A percentile compares a stretch with the other conserved stretches of the same genome.
phyloP scores from a whole-genome alignment of 1,284 basidiomycete genomes.

The Xerocomus amazonicus region DNA sequence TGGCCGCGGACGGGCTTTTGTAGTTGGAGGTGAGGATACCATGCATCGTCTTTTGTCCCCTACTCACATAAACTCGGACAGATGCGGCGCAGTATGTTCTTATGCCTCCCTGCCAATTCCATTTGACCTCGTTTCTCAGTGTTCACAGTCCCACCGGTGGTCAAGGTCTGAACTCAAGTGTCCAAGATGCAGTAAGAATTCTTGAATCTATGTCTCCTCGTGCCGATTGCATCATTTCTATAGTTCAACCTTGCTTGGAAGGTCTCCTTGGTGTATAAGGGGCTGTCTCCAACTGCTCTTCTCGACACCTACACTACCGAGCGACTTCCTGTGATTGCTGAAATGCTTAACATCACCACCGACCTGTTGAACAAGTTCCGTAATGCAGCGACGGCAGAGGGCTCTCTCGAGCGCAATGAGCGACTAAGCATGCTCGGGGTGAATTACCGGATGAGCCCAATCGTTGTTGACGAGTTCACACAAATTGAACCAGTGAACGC shows the following conservation, averaged over 20 bases:
- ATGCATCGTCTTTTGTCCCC: neutral
- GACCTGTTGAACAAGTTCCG: neutral
- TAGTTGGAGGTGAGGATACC: constrained; percentile 30
- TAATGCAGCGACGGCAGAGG: neutral
- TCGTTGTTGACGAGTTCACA: constrained; percentile 29
- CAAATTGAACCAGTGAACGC: constrained; percentile 4
- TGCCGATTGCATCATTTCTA: neutral
- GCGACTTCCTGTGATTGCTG: constrained; percentile 38
- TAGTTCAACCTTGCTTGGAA: constrained; percentile 45
- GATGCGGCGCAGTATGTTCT: constrained; percentile 1
- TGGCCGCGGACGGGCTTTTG: constrained; percentile 30
- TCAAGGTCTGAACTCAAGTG: constrained; percentile 40
- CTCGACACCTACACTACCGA: constrained; percentile 36
- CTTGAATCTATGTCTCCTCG: neutral
- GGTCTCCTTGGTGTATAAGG: constrained; percentile 36
- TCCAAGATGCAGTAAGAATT: constrained; percentile 39
- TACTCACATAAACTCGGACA: neutral
- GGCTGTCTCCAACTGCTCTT: constrained; percentile 29
- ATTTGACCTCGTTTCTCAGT: neutral
- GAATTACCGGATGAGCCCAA: constrained; percentile 33
- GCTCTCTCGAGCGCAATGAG: constrained; percentile 9
- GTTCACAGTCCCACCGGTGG: constrained; percentile 21
- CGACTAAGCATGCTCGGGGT: constrained; percentile 33
- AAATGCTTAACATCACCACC: constrained; percentile 34
- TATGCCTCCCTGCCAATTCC: neutral